phyloP scores from a whole-genome alignment of 2,329 filamentous ascomycete species.

The Sclerotinia borealis region DNA sequence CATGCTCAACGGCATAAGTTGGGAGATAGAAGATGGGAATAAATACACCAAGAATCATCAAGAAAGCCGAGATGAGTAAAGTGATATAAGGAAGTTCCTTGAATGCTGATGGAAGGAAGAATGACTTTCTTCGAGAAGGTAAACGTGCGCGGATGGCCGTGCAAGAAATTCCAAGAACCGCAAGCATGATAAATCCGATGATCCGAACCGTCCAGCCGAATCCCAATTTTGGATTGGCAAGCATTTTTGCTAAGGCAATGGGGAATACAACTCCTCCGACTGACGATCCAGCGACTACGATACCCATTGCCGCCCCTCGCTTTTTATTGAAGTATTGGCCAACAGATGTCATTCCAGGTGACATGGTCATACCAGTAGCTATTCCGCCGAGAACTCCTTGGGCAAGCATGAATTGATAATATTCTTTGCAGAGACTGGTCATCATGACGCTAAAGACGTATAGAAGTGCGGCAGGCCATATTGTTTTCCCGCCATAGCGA shows the following conservation, averaged over 20 bases:
- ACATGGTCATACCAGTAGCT: conserved; percentile 36
- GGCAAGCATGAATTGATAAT: conserved; percentile 34
- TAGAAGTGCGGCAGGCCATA: conserved; percentile 20
- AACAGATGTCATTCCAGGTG: conserved; percentile 24
- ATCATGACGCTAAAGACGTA: conserved; percentile 31
- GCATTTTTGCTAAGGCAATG: conserved; percentile 7
- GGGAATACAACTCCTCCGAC: conserved; percentile 12
- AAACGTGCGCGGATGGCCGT: neutral
- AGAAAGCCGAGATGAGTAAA: conserved; percentile 3
- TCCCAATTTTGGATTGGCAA: conserved; percentile 17
- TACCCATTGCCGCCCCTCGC: conserved; percentile 42
- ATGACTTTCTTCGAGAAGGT: conserved; percentile 6
- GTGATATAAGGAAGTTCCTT: conserved; percentile 3
- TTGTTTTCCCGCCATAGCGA: conserved; percentile 46
- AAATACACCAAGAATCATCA: conserved; percentile 44
- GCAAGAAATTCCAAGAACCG: conserved; percentile 8
- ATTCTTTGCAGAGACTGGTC: conserved; percentile 34
- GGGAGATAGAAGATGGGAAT: conserved; percentile 43
- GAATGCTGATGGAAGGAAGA: conserved; percentile 9
- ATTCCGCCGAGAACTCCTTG: conserved; percentile 32
- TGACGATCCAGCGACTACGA: conserved; percentile 31
- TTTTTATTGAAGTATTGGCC: conserved; percentile 47
- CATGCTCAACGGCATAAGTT: conserved; percentile 38
- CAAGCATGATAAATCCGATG: conserved; percentile 37
- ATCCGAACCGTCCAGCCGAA: conserved; percentile 32